Evolutionary conservation across 768 basidiomycete genomes (phyloP), one percentile per base, ranked within the genome.

Genomic region (Tephrocybe sp.): DNA sequence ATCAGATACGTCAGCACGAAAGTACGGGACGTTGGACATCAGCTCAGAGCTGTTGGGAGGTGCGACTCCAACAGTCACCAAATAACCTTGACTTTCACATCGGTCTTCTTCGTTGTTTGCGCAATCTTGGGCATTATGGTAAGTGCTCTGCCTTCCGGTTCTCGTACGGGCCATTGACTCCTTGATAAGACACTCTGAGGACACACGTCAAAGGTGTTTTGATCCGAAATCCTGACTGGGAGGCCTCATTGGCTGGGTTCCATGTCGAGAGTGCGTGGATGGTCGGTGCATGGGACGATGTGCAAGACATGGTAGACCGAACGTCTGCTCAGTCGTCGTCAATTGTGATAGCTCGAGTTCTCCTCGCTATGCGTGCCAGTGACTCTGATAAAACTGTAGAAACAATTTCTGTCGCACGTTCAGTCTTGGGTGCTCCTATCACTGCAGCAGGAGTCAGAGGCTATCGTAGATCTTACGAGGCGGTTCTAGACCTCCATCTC

Each of bases 31-130:
- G 86, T 35, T 99, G 97, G 97, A 98, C 97, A 2, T 89, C 94
- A 8, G 96, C 97, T 7, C 97, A 98, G 67, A 98, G 96, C 61
- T 99, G 97, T 60, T 99, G 97, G 97, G 97, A 99, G 67, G 86
- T 98, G 11, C 80, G 87, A 40, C 75, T 99, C 13, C 96, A 98
- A 62, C 85, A 91, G 50, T 83, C 84, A 18, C 95, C 96, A 0
- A 85, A 96, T 59, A 93, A 96, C 57, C 76, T 96, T 4, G 82
- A 88, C 19, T 88, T 86, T 53, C 96, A 99, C 64, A 68, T 95
- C 13, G 97, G 97, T 12, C 77, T 99, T 9, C 67, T 98, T 54
- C 82, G 92, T 40, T 98, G 96, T 63, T 75, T 98, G 47, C 78
- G 92, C 18, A 97, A 98, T 63, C 76, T 99, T 9, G 97, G 97